A percentile compares a stretch with the other conserved stretches of the same genome.
Evolutionary conservation across 2,329 filamentous ascomycete genomes (phyloP).

Genomic region (Magnaporthiopsis rhizophila): DNA sequence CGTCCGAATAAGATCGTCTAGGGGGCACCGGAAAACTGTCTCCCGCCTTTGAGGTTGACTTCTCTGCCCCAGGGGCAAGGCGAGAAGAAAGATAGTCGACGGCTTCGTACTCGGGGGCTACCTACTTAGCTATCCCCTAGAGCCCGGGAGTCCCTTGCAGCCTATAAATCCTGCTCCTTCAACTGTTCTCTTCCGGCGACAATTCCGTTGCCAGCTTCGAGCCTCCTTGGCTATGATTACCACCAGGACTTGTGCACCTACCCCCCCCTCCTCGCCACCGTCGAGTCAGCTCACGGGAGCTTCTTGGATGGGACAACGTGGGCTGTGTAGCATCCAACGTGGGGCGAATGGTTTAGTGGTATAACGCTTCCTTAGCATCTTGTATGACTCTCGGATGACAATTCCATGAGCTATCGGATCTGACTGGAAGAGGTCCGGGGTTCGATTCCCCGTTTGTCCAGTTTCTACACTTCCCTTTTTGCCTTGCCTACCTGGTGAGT

Average conservation of each 20-base stretch:
- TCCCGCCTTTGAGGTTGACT: no score
- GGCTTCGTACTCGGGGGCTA: no score
- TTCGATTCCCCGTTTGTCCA: constrained; percentile 8
- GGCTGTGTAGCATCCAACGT: not conserved
- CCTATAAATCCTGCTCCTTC: no score
- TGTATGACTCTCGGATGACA: not conserved
- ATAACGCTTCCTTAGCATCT: not conserved
- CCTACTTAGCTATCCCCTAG: no score
- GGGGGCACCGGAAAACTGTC: no score
- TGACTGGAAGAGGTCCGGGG: constrained; percentile 6
- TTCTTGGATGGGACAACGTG: not conserved
- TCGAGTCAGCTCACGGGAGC: not conserved
- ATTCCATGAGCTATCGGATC: not conserved
- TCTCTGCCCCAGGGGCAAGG: no score
- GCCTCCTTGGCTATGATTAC: not conserved
- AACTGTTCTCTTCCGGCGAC: not conserved
- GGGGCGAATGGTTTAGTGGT: not conserved
- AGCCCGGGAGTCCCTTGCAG: no score
- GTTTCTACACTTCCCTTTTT: not conserved
- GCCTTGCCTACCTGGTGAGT: no score
- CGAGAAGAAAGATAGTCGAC: no score
- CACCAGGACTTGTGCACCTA: not conserved
- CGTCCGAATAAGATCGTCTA: no score
- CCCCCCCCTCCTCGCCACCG: not conserved
- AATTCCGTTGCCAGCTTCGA: not conserved